phyloP scores from a whole-genome alignment of 1,284 basidiomycete species.

The Pulveroboletus sp. region DNA sequence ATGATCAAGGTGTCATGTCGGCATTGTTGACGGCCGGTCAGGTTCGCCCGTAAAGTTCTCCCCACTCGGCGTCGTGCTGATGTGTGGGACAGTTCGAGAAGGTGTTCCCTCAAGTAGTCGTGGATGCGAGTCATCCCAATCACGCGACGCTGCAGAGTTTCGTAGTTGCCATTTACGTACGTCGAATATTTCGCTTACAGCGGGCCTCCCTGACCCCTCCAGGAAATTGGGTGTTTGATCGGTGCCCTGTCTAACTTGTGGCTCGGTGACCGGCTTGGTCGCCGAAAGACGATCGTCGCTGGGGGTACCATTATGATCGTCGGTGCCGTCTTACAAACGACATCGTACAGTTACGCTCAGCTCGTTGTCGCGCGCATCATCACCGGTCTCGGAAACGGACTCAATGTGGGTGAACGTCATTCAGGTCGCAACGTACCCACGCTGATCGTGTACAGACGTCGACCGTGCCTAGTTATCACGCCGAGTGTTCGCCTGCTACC shows the following conservation, averaged over 20 bases:
- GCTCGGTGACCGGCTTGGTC: conserved; percentile 49
- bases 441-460: conserved; percentile 47
- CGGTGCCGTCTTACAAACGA: conserved; percentile 51
- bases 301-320: conserved; percentile 55
- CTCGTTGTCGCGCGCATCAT: conserved; percentile 53
- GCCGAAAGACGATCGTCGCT: conserved; percentile 50
- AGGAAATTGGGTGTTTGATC: conserved; percentile 40
- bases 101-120: conserved; percentile 33
- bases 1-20: conserved; percentile 40
- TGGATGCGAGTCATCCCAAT: conserved; percentile 31
- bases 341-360: conserved; percentile 48
- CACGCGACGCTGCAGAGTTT: conserved; percentile 37
- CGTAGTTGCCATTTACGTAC: conserved; percentile 34
- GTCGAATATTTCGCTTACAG: conserved; percentile 3
- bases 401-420: conserved; percentile 48
- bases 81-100: conserved; percentile 29
- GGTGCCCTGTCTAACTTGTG: conserved; percentile 51
- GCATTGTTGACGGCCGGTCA: conserved; percentile 34
- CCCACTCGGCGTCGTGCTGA: conserved; percentile 6
- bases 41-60: conserved; percentile 13
- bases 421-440: background rate
- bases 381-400: conserved; percentile 64
- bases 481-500: conserved; percentile 63
- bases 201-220: background rate
- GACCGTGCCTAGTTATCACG: conserved; percentile 63